Conservation (phyloP, 2,329 filamentous ascomycete species). For the Fusarium liriodendri region DNA sequence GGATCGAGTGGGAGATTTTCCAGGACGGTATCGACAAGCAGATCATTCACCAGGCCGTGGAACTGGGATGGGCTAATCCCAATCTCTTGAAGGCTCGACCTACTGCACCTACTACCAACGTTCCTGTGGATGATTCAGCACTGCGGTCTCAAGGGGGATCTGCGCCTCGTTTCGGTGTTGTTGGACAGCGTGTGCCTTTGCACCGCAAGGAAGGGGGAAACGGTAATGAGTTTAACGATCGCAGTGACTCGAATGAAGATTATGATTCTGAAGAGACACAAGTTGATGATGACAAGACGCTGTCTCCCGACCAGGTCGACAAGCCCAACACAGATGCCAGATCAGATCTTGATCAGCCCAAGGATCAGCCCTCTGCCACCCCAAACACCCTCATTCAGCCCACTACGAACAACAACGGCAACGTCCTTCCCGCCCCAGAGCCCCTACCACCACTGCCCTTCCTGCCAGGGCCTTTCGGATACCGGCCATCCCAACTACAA, state of each 20-base stretch:
- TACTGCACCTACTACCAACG: neutral
- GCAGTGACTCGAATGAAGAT: neutral
- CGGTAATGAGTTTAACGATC: neutral
- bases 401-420: neutral
- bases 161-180: neutral
- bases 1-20: conserved; percentile 40
- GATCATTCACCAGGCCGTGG: conserved; percentile 9
- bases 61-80: conserved; percentile 22
- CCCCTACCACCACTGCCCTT: neutral
- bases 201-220: neutral
- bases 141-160: neutral
- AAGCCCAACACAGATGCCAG: neutral
- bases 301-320: neutral
- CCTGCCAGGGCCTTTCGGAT: conserved; percentile 1
- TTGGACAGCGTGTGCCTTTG: neutral
- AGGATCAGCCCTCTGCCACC: neutral
- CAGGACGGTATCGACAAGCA: conserved; percentile 34
- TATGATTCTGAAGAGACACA: neutral
- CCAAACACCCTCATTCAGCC: neutral
- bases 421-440: too few species aligned
- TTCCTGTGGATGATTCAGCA: neutral
- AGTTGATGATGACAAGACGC: neutral
- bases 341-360: neutral
- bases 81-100: neutral
- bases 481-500: neutral